phyloP scores from a whole-genome alignment of 1,284 basidiomycete species.

The Megacollybia platyphylla region DNA sequence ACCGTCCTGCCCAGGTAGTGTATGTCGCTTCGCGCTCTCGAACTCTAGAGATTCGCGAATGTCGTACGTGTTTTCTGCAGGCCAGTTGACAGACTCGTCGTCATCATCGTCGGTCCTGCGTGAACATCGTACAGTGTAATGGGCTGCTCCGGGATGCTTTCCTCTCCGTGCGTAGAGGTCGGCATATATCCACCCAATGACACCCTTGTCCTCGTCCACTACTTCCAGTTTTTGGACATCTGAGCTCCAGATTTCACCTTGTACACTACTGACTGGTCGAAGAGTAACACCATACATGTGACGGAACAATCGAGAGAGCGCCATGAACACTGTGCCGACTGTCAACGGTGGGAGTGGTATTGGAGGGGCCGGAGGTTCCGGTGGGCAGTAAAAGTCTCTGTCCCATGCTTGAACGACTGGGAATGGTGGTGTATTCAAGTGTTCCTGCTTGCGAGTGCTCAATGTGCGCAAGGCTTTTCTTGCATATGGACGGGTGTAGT shows the following conservation, averaged over 20 bases:
- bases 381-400: conserved; percentile 79
- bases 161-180: conserved; percentile 82
- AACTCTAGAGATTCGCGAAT: conserved; percentile 41
- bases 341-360: conserved; percentile 63
- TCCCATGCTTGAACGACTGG: conserved; percentile 86
- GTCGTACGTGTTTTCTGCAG: conserved; percentile 24
- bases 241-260: conserved; percentile 83
- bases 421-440: conserved; percentile 37
- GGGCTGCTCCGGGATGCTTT: conserved; percentile 87
- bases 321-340: conserved; percentile 79
- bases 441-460: conserved; percentile 61
- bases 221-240: conserved; percentile 91
- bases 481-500: conserved; percentile 68
- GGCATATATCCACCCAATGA: conserved; percentile 90
- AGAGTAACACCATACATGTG: conserved; percentile 83
- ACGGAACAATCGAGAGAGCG: conserved; percentile 73
- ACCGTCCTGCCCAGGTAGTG: conserved; percentile 47
- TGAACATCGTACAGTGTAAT: conserved; percentile 96
- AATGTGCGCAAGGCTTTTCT: conserved; percentile 60
- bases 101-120: conserved; percentile 88
- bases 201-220: conserved; percentile 73
- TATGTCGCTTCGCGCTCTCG: conserved; percentile 44
- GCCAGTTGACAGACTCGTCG: conserved; percentile 45
- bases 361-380: conserved; percentile 59
- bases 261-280: conserved; percentile 48